These are phyloP conservation scores for Diaporthe citrichinensis DNA, from an alignment of 2,329 filamentous ascomycete species.

Conservation along the genomic window DNA sequence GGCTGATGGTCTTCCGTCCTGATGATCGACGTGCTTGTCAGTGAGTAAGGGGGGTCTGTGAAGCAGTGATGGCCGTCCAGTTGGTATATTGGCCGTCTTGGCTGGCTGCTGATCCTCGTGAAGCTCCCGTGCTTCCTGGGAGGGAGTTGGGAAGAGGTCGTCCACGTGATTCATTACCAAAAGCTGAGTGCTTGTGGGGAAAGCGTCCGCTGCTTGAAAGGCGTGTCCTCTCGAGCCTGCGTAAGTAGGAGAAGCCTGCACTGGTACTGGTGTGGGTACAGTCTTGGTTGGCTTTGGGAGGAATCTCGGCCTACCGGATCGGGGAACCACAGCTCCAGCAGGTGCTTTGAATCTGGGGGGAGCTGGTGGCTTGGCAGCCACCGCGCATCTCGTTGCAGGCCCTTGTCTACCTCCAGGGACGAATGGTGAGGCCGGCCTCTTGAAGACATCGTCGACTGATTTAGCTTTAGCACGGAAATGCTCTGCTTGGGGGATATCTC, in stretches of 20 bases:
- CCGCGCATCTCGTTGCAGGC: not conserved
- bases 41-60: not conserved
- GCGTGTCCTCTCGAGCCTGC: constrained; percentile 30
- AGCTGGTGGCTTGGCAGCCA: not conserved
- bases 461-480: not conserved
- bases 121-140: constrained; percentile 69
- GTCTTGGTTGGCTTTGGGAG: constrained; percentile 28
- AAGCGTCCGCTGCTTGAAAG: constrained; percentile 12
- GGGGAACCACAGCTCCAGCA: not conserved
- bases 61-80: not conserved
- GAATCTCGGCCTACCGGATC: constrained; percentile 29
- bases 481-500: not conserved
- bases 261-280: constrained; percentile 8
- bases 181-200: constrained; percentile 64
- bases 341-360: constrained; percentile 34
- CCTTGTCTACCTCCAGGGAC: not conserved
- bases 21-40: not conserved
- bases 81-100: not conserved
- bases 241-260: constrained; percentile 36
- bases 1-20: not conserved
- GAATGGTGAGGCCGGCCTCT: constrained; percentile 27
- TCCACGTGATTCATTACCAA: constrained; percentile 65
- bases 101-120: constrained; percentile 51
- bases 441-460: constrained; percentile 17
- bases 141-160: constrained; percentile 69